Evolutionary conservation across 139 green algal genomes (phyloP).

Genomic region (Picochlorum costavermella): DNA sequence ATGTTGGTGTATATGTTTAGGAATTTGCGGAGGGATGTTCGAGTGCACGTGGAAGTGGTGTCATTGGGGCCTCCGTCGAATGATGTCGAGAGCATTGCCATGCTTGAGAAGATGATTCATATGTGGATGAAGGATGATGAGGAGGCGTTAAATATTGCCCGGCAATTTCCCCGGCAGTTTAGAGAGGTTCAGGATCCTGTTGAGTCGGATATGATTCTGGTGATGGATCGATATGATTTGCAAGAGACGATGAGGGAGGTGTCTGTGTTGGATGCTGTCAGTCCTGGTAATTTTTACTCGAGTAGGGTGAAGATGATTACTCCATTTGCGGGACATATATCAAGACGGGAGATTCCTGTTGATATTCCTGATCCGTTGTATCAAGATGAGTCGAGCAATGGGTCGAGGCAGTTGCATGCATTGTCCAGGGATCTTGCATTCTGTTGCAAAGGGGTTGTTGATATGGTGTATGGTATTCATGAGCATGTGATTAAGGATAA

Average conservation of each 20-base stretch:
- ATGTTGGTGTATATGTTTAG: slow-evolving; percentile 26
- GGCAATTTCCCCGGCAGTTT: slow-evolving; percentile 18
- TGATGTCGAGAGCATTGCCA: background rate
- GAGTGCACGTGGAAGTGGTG: slow-evolving; percentile 22
- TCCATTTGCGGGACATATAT: slow-evolving; percentile 5
- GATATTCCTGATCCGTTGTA: slow-evolving; percentile 43
- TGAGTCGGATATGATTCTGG: slow-evolving; percentile 44
- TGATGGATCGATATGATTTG: slow-evolving; percentile 50
- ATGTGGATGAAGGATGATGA: background rate
- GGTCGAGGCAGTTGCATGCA: slow-evolving; percentile 11
- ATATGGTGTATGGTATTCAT: slow-evolving; percentile 14
- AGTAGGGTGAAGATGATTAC: slow-evolving; percentile 24
- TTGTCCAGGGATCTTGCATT: slow-evolving; percentile 11
- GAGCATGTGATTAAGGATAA: background rate
- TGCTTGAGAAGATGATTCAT: background rate
- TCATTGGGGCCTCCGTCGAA: slow-evolving; percentile 17
- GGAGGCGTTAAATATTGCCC: too few relatives aligned
- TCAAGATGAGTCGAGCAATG: background rate
- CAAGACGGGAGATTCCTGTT: background rate
- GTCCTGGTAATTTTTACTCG: slow-evolving; percentile 36
- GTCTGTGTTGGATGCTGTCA: slow-evolving; percentile 45
- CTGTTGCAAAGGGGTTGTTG: slow-evolving; percentile 13
- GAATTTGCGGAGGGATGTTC: background rate
- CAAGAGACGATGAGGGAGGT: slow-evolving; percentile 35
- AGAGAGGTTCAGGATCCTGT: slow-evolving; percentile 43